Evolutionary conservation across 345 rosid species (phyloP).

Genomic region (Melastoma malabathricum): DNA sequence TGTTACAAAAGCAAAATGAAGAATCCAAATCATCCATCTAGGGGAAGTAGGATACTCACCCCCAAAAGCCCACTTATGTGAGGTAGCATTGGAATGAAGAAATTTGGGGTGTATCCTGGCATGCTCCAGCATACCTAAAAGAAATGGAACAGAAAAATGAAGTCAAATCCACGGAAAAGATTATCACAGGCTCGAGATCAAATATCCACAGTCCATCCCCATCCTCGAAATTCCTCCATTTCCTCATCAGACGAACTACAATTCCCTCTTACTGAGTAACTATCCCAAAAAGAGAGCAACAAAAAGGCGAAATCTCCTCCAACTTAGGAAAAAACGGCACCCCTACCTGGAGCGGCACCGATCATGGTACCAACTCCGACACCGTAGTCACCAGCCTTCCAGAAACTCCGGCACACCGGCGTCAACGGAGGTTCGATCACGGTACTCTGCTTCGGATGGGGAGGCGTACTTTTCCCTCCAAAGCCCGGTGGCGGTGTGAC

Average conservation of each 20-base stretch:
- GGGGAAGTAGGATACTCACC: constrained; percentile 22
- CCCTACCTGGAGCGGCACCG: constrained; percentile 15
- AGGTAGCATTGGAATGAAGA: constrained; percentile 97
- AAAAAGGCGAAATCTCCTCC: no score
- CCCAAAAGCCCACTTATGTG: constrained; percentile 99
- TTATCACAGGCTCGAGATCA: constrained; percentile 1
- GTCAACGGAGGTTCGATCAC: constrained; percentile 2
- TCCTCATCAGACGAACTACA: no score
- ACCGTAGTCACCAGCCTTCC: constrained; percentile 49
- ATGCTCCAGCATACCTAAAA: constrained; percentile 57
- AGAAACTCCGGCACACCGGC: constrained; percentile 49
- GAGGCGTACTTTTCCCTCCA: not conserved
- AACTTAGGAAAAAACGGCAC: no score
- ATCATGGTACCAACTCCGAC: constrained; percentile 13
- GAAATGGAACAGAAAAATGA: not conserved
- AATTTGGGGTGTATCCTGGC: constrained; percentile 94
- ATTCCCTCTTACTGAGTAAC: no score
- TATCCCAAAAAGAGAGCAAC: no score
- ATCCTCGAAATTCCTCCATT: no score
- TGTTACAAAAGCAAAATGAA: not conserved
- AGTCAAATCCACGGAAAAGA: not conserved
- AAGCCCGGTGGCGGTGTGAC: not conserved
- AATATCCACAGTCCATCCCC: no score
- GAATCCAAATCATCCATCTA: not conserved
- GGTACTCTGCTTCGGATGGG: not conserved